Percentiles rank a stretch among this genome's conserved stretches.
Conservation (phyloP, 495 filamentous ascomycete genomes). For the Penicillium malachiteum region DNA sequence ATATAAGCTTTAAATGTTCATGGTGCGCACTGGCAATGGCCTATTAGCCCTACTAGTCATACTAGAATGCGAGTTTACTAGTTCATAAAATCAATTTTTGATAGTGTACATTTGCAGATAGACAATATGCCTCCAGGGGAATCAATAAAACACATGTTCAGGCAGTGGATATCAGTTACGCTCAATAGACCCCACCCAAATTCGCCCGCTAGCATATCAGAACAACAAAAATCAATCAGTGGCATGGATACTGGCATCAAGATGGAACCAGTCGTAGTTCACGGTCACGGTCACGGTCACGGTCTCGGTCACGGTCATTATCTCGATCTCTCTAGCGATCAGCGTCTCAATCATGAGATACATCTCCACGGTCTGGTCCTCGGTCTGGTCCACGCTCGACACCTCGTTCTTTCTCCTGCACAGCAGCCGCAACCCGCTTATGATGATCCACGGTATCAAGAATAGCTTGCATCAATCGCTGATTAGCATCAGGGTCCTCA, state of each 20-base stretch:
- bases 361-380: constrained; percentile 9
- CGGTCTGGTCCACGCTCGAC: constrained; percentile 16
- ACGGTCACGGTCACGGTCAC: constrained; percentile 10
- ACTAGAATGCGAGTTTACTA: too few species aligned
- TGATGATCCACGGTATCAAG: constrained; percentile 47
- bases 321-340: constrained; percentile 15
- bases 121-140: too few species aligned
- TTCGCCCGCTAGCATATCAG: neutral
- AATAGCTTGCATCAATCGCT: constrained; percentile 49
- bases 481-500: constrained; percentile 46
- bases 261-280: neutral
- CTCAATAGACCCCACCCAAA: too few species aligned
- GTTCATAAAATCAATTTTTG: too few species aligned
- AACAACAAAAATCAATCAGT: neutral
- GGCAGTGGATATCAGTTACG: too few species aligned
- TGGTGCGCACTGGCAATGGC: too few species aligned
- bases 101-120: too few species aligned
- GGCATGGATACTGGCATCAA: neutral
- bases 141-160: too few species aligned
- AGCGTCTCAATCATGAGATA: constrained; percentile 2
- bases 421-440: constrained; percentile 33
- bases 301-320: constrained; percentile 12
- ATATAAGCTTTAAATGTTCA: too few species aligned
- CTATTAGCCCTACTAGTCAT: too few species aligned
- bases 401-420: constrained; percentile 33